Base-by-base conservation (phyloP, 305 asterid genomes). In the Petunia hybrid region DNA sequence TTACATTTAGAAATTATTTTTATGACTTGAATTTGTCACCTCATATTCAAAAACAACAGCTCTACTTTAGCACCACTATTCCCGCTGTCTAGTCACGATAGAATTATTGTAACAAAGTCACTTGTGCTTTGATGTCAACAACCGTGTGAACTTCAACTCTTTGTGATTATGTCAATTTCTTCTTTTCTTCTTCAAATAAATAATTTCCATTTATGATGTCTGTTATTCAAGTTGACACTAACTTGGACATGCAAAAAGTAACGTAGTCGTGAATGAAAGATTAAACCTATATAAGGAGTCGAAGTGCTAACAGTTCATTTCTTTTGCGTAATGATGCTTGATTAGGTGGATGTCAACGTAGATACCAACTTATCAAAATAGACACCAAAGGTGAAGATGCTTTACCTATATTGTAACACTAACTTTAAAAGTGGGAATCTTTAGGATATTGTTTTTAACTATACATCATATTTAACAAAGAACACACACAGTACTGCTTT, bases 341-440 rank as follows among this genome's bases (percentile, higher is more conserved):
- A 71, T 71, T 71, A 71, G 77, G 77, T 71, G 16, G 7, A 71
- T 35, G 35, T 71, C 62, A 12, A 71, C 61, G 77, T 71, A 9
- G 7, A 71, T 35, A 48, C 48, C 62, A 12, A 71, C 61, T 71
- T 6, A 48, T 6, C 31, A 71, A 71, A 70, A 8, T 69, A 6
- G 57, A 42, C 38, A n/a, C 36, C 55, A 45, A 68, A 3, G 0
- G 31, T n/a, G 31, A n/a, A 41, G 45, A 68, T 69, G 57, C 76
- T 69, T 68, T 69, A 22, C 16, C 57, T 13, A 22, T 69, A 69
- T 40, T 69, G 76, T 4, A 16, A 5, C 13, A 35, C 61, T 71
- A 46, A 71, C 77, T 71, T 71, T 48, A 71, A 0, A 71, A 46
- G 77, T 48, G 77, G 77, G 48, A 48, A 46, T 70, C 77, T 14